Evolutionary conservation across 2,329 filamentous ascomycete genomes (phyloP), one percentile per base, ranked within the genome.

Genomic region (Pseudogymnoascus sp.): DNA sequence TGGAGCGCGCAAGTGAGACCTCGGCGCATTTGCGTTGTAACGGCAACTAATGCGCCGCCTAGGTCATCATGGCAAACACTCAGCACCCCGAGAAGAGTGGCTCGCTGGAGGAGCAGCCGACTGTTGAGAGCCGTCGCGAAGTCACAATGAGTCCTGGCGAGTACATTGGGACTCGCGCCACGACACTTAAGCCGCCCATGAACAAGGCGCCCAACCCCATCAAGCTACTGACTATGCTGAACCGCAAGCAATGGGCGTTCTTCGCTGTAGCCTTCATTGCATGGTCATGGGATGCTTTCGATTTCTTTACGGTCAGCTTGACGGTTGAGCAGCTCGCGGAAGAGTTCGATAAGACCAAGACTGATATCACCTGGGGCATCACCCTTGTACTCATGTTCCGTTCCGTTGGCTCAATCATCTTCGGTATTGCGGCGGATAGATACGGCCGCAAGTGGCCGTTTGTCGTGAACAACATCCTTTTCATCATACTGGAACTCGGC

Each of bases 381-480:
- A 91, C 85, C 22, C 76, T 93, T 35, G 91, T 89, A 0, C 77
- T 93, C 12, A 80, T 93, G 30, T 79, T 92, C 47, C 82, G 89
- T 35, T 90, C 87, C 9, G 75, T 92, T 28, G 90, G 90, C 7
- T 89, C 90, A 3, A 86, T 87, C 18, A 69, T 83, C 69, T 94
- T 95, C 65, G 90, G 90, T 62, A 76, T 93, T 20, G 84, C 87
- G 1, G 87, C 88, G 65, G 90, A 95, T 73, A 85, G 85, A 66
- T 94, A 84, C 71, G 90, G 90, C 6, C 83, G 90, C 61, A 93
- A 92, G 69, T 90, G 88, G 86, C 88, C 88, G 1, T 90, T 91
- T 75, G 80, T 91, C 12, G 69, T 88, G 62, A 91, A 91, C 74
- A 89, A 91, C 73, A 63, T 90, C 20, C 77, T 92, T 18, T 84